Base-by-base conservation (phyloP, 78 protist species). In the Dictyostelium purpureum region DNA sequence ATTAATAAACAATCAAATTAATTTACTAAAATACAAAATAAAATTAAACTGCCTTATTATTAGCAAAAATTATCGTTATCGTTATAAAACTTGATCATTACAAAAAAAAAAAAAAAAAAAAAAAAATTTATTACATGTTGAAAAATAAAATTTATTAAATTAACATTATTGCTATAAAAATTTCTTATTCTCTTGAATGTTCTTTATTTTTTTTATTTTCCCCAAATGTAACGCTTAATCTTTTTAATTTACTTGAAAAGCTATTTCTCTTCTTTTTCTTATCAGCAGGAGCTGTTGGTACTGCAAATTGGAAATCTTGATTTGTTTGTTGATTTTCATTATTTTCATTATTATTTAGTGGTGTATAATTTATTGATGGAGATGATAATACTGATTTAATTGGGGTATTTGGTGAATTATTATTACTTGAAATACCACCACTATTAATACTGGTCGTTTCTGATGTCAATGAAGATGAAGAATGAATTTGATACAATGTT, bases 141-240 rank as follows among this genome's bases (percentile, higher is more conserved):
- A n/a, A n/a, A n/a, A n/a, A n/a, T n/a, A n/a, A n/a, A n/a, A n/a
- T n/a, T n/a, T n/a, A n/a, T n/a, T n/a, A n/a, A n/a, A n/a, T n/a
- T n/a, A n/a, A n/a, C n/a, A n/a, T n/a, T n/a, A n/a, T n/a, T n/a
- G n/a, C n/a, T n/a, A n/a, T n/a, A n/a, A n/a, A n/a, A n/a, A n/a
- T n/a, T n/a, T 49, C 11, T 63, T 63, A 28, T 63, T 63, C 16
- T 31, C 31, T 63, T 31, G 38, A 63, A 28, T 6, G 4, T 31
- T 63, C 4, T 28, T 63, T 63, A 6, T 10, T 28, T 11, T 63
- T 31, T 19, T 28, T 63, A 49, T 7, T 14, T 49, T 49, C 54
- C 54, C 54, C 54, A 40, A 69, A 75, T 11, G 81, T 75, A 28
- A 35, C 28, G 21, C 81, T 75, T 52, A 75, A 52, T 75, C 81